These are phyloP conservation scores for Porodaedalea pini DNA, from an alignment of 1,284 basidiomycete genomes.

Conservation along the genomic window DNA sequence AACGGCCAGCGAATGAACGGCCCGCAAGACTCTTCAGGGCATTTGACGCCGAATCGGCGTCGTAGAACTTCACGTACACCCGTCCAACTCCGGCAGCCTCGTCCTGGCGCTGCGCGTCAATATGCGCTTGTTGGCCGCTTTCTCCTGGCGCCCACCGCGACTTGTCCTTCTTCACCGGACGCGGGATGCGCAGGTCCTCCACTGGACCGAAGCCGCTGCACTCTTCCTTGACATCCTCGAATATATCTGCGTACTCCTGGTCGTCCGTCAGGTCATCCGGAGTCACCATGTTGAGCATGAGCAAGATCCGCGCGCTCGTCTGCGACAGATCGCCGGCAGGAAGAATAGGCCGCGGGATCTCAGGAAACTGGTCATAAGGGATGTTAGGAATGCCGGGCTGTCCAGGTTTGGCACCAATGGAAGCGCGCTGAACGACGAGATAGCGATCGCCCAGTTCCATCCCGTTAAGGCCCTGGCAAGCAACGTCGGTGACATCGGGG, in stretches of 20 bases:
- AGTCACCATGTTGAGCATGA: conserved; percentile 99
- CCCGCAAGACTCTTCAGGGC: conserved; percentile 87
- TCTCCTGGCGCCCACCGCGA: conserved; percentile 71
- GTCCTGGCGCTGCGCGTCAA: conserved; percentile 66
- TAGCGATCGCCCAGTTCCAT: conserved; percentile 98
- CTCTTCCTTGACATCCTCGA: conserved; percentile 94
- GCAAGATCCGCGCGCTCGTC: conserved; percentile 75
- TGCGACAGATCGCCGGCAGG: conserved; percentile 65
- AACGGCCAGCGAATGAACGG: conserved; percentile 86
- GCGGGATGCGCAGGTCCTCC: conserved; percentile 84
- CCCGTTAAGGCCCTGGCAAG: conserved; percentile 93
- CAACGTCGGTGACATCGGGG: conserved; percentile 84
- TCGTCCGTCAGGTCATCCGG: conserved; percentile 90
- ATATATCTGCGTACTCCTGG: conserved; percentile 89
- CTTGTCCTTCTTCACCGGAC: conserved; percentile 84
- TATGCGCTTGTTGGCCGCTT: conserved; percentile 54
- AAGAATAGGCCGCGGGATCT: conserved; percentile 79
- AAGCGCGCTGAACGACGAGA: conserved; percentile 94
- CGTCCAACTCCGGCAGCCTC: conserved; percentile 90
- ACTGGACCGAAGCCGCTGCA: conserved; percentile 80
- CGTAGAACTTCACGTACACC: conserved; percentile 85
- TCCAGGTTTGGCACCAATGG: conserved; percentile 82
- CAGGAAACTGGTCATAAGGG: conserved; percentile 70
- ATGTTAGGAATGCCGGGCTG: conserved; percentile 54
- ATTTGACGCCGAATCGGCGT: conserved; percentile 56